A percentile compares a stretch with the other conserved stretches of the same genome.
These are phyloP conservation scores for Rubia yunnanensis DNA, from an alignment of 257 asterid species.

Conservation along the genomic window DNA sequence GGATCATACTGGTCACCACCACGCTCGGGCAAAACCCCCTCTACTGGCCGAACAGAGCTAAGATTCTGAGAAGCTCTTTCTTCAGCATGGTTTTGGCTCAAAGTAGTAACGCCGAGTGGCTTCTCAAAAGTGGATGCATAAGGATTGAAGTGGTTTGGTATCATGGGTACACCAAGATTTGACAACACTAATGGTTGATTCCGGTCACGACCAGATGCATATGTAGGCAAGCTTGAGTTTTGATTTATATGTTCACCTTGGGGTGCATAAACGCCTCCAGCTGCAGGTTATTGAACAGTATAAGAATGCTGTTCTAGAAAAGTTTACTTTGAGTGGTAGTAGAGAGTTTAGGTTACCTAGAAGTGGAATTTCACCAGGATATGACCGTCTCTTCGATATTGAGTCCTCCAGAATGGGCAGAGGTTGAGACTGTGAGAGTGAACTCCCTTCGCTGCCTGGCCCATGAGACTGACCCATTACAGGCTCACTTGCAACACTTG, in stretches of 20 bases:
- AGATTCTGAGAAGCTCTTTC: slow-evolving; percentile 24
- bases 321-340: slow-evolving; percentile 25
- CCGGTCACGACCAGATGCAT: slow-evolving; percentile 37
- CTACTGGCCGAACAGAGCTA: slow-evolving; percentile 34
- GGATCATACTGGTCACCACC: slow-evolving; percentile 76
- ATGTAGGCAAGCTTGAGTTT: slow-evolving; percentile 35
- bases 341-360: slow-evolving; percentile 26
- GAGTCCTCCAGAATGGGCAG: slow-evolving; percentile 28
- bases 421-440: slow-evolving; percentile 31
- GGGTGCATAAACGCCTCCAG: slow-evolving; percentile 26
- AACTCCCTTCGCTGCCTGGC: slow-evolving; percentile 22
- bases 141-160: slow-evolving; percentile 51
- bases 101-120: slow-evolving; percentile 42
- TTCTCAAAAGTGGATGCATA: slow-evolving; percentile 62
- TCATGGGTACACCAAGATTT: slow-evolving; percentile 38
- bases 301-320: slow-evolving; percentile 28
- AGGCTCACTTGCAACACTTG: slow-evolving; percentile 29
- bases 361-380: slow-evolving; percentile 35
- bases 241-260: slow-evolving; percentile 28
- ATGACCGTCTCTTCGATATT: slow-evolving; percentile 29
- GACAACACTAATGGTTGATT: slow-evolving; percentile 31
- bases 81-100: slow-evolving; percentile 31
- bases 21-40: slow-evolving; percentile 26
- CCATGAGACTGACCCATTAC: slow-evolving; percentile 22
- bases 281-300: slow-evolving; percentile 28